A percentile compares a stretch with the other conserved stretches of the same genome.
Conservation (phyloP, 2,329 filamentous ascomycete genomes). For the Cryphonectria carpinicola region DNA sequence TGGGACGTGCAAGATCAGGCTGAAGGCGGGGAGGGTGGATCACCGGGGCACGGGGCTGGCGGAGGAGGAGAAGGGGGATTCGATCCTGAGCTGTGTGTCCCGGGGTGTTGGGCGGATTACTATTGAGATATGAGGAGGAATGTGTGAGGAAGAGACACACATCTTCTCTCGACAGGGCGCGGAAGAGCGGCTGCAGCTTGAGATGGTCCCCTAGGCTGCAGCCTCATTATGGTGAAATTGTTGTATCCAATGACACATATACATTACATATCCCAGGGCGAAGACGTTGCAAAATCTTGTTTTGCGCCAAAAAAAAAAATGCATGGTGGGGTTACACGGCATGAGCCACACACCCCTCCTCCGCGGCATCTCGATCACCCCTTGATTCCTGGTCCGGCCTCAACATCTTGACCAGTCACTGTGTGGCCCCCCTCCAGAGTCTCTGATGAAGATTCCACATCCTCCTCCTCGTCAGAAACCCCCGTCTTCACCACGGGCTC, state of each 20-base stretch:
- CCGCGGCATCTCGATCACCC: not conserved
- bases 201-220: not conserved
- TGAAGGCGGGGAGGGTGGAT: constrained; percentile 49
- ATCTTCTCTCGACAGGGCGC: too few species aligned
- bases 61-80: constrained; percentile 47
- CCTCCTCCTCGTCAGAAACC: not conserved
- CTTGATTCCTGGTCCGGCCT: not conserved
- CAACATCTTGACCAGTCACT: too few species aligned
- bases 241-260: not conserved
- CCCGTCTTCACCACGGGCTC: constrained; percentile 12
- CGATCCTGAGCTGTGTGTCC: constrained; percentile 58
- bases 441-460: not conserved
- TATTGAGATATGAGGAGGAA: constrained; percentile 51
- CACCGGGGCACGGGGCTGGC: constrained; percentile 54
- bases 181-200: too few species aligned
- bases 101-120: constrained; percentile 53
- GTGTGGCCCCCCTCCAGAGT: not conserved
- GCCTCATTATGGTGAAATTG: not conserved
- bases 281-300: not conserved
- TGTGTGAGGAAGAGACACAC: too few species aligned
- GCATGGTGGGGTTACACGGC: constrained; percentile 5
- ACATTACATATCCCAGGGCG: not conserved
- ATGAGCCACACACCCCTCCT: not conserved
- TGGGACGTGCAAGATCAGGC: constrained; percentile 52
- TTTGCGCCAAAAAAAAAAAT: not conserved